Percentiles rank a stretch among this genome's conserved stretches.
Evolutionary conservation across 345 rosid genomes (phyloP).

Genomic region (Mangifera indica): DNA sequence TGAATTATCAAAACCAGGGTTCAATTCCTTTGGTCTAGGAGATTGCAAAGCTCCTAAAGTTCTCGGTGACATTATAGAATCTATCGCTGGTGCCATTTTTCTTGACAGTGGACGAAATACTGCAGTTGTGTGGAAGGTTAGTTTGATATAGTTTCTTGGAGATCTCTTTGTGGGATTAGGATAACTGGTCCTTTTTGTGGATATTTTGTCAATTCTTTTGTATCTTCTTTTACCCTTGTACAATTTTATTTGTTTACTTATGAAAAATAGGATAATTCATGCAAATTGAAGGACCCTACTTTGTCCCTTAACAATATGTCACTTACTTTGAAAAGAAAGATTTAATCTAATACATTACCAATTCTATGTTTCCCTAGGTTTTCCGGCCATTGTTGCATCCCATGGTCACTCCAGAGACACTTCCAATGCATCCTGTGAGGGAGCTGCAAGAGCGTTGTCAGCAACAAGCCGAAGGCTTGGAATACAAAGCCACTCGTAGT

Average conservation of each 20-base stretch:
- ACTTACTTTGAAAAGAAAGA: background rate
- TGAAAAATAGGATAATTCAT: too few species aligned
- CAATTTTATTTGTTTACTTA: too few species aligned
- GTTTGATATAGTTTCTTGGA: slow-evolving; percentile 14
- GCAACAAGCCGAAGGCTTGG: slow-evolving; percentile 98
- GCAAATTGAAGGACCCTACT: background rate
- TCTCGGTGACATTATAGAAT: slow-evolving; percentile 95
- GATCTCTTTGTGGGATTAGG: too few species aligned
- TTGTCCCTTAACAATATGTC: background rate
- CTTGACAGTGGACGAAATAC: slow-evolving; percentile 82
- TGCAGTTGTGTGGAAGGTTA: slow-evolving; percentile 84
- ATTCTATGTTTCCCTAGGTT: slow-evolving; percentile 41
- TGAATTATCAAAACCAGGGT: slow-evolving; percentile 79
- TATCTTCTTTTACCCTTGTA: too few species aligned
- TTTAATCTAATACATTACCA: background rate
- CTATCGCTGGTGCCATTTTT: slow-evolving; percentile 96
- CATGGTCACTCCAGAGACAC: slow-evolving; percentile 97
- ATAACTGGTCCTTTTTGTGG: too few species aligned
- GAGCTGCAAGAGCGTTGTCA: slow-evolving; percentile 99
- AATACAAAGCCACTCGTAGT: slow-evolving; percentile 76
- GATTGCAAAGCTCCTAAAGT: slow-evolving; percentile 99
- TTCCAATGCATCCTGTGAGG: slow-evolving; percentile 99
- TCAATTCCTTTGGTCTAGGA: slow-evolving; percentile 95
- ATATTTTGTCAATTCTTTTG: too few species aligned
- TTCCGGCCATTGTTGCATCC: slow-evolving; percentile 94